phyloP scores from a whole-genome alignment of 225 moss, liverwort and hornwort genomes.

The Lunularia cruciata region DNA sequence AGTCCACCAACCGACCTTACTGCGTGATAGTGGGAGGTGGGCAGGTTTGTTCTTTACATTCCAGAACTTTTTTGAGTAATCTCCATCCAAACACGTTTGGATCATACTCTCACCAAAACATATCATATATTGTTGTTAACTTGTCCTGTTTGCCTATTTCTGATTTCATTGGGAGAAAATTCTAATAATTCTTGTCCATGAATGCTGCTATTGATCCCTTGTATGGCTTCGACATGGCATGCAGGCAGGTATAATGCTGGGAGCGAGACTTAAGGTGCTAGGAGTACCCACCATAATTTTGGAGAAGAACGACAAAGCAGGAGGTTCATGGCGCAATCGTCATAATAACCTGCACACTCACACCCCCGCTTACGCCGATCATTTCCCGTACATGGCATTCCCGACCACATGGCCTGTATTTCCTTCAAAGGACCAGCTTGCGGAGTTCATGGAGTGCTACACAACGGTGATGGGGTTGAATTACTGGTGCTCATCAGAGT shows the following conservation, averaged over 20 bases:
- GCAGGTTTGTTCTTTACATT: neutral
- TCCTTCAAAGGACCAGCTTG: slow-evolving; percentile 15
- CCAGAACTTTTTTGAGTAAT: too few relatives aligned
- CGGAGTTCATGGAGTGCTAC: slow-evolving; percentile 20
- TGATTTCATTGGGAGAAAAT: too few relatives aligned
- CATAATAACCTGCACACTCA: slow-evolving; percentile 10
- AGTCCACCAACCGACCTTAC: slow-evolving; percentile 38
- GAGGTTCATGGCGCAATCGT: slow-evolving; percentile 23
- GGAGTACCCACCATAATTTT: slow-evolving; percentile 26
- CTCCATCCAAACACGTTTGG: too few relatives aligned
- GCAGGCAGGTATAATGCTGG: slow-evolving; percentile 24
- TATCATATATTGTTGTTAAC: neutral
- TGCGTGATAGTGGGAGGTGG: slow-evolving; percentile 30
- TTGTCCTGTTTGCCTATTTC: neutral
- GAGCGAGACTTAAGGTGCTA: slow-evolving; percentile 12
- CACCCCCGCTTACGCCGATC: slow-evolving; percentile 11
- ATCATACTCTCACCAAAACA: neutral
- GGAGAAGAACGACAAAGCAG: slow-evolving; percentile 16
- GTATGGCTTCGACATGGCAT: neutral
- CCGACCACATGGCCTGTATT: slow-evolving; percentile 23
- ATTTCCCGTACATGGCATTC: slow-evolving; percentile 23
- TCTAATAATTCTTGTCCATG: too few relatives aligned
- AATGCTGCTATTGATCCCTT: too few relatives aligned
- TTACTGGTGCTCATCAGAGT: slow-evolving; percentile 19
- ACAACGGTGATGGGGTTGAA: slow-evolving; percentile 14